A percentile compares a stretch with the other conserved stretches of the same genome.
Conservation (phyloP, 2,329 filamentous ascomycete species). For the Decorospora gaudefroyi region DNA sequence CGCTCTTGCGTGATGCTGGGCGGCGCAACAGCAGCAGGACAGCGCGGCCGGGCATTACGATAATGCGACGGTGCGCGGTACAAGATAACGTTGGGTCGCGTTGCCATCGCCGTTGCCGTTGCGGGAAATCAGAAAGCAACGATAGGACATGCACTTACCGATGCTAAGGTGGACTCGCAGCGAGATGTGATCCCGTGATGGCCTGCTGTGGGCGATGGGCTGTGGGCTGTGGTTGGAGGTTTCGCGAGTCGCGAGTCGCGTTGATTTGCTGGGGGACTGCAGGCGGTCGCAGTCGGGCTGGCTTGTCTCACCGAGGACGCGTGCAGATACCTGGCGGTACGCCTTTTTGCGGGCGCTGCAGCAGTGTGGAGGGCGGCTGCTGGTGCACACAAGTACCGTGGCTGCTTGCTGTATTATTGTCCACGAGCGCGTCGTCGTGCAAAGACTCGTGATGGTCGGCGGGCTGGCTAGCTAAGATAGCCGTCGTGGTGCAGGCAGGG, state of each 20-base stretch:
- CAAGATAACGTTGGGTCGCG: too few species aligned
- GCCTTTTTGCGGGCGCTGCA: conserved; percentile 18
- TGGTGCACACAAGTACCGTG: conserved; percentile 21
- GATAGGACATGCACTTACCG: conserved; percentile 40
- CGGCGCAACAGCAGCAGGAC: too few species aligned
- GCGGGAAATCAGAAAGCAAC: conserved; percentile 14
- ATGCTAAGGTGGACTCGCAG: conserved; percentile 41
- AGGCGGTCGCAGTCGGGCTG: conserved; percentile 18
- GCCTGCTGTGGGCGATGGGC: conserved; percentile 35
- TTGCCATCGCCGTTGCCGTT: too few species aligned
- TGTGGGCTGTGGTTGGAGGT: conserved; percentile 13
- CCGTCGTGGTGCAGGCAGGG: conserved; percentile 26
- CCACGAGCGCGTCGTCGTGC: conserved; percentile 34
- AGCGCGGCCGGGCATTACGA: too few species aligned
- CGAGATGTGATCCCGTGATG: conserved; percentile 43
- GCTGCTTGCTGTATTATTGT: conserved; percentile 20
- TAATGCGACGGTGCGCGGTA: too few species aligned
- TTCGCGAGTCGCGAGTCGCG: conserved; percentile 24
- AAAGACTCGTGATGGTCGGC: conserved; percentile 30
- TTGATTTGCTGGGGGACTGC: conserved; percentile 27
- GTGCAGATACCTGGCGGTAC: conserved; percentile 14
- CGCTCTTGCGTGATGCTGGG: too few species aligned
- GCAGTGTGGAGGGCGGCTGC: conserved; percentile 20
- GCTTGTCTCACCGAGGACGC: conserved; percentile 10
- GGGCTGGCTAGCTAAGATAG: conserved; percentile 20